A percentile compares a stretch with the other conserved stretches of the same genome.
These are phyloP conservation scores for Aspergillus thermomutatus DNA, from an alignment of 2,329 filamentous ascomycete species.

Conservation along the genomic window DNA sequence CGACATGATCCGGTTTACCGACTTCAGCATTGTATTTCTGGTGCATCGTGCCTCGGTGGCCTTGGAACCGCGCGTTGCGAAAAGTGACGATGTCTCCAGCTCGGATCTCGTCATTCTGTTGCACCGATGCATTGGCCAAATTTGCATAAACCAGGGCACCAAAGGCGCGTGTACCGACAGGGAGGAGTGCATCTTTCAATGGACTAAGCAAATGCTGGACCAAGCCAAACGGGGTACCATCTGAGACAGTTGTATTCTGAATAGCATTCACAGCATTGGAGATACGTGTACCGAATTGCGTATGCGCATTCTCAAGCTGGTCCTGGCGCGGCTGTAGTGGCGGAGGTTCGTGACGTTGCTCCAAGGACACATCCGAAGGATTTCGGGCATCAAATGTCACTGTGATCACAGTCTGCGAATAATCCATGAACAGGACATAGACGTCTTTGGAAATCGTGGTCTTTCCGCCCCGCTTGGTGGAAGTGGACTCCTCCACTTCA, in stretches of 20 bases:
- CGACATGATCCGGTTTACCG: constrained; percentile 84
- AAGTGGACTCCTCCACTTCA: constrained; percentile 74
- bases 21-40: constrained; percentile 88
- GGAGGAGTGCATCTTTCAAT: constrained; percentile 69
- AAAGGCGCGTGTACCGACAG: constrained; percentile 84
- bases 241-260: constrained; percentile 77
- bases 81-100: constrained; percentile 89
- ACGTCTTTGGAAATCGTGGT: constrained; percentile 73
- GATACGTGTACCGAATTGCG: constrained; percentile 75
- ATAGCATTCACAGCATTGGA: constrained; percentile 65
- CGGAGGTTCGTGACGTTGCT: constrained; percentile 83
- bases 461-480: constrained; percentile 66
- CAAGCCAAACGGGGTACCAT: constrained; percentile 75
- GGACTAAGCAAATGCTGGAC: constrained; percentile 75
- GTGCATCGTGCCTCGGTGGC: constrained; percentile 92
- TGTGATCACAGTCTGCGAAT: constrained; percentile 88
- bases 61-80: constrained; percentile 90
- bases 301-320: constrained; percentile 83
- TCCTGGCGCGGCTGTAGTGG: constrained; percentile 82
- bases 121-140: constrained; percentile 86
- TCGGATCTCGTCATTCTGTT: constrained; percentile 88
- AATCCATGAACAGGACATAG: constrained; percentile 89
- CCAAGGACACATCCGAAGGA: constrained; percentile 67
- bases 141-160: constrained; percentile 93
- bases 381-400: constrained; percentile 75